Conservation (phyloP, 1,139 yeast genomes). For the Debaryomyces nepalensis region DNA sequence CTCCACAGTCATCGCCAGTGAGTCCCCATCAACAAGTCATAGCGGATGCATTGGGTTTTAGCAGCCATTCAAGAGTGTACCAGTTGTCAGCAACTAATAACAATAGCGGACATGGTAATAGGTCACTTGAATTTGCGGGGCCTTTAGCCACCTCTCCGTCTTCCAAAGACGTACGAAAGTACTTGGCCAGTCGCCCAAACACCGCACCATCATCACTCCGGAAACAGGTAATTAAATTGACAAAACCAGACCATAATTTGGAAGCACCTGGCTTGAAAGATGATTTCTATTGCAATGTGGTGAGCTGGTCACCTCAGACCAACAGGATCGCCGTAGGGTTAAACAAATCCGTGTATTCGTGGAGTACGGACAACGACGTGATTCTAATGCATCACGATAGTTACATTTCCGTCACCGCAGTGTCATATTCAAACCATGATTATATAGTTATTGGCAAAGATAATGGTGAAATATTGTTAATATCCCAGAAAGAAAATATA, state of each 20-base stretch:
- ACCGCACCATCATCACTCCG: constrained; percentile 12
- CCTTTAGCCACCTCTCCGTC: constrained; percentile 22
- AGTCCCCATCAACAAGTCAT: constrained; percentile 26
- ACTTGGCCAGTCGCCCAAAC: constrained; percentile 11
- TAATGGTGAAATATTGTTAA: constrained; percentile 31
- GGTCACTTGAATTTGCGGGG: constrained; percentile 19
- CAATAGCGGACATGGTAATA: constrained; percentile 7
- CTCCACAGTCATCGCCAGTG: constrained; percentile 1
- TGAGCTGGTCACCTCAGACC: constrained; percentile 69
- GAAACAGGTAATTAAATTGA: constrained; percentile 13
- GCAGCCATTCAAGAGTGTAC: constrained; percentile 35
- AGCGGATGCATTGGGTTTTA: constrained; percentile 56
- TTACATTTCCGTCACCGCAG: constrained; percentile 57
- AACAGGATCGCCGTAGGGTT: constrained; percentile 72
- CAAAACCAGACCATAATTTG: constrained; percentile 27
- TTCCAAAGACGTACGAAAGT: constrained; percentile 17
- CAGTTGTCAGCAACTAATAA: constrained; percentile 29
- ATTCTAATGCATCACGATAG: constrained; percentile 24
- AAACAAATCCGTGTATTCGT: constrained; percentile 61
- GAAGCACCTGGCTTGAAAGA: constrained; percentile 79
- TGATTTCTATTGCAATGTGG: constrained; percentile 79
- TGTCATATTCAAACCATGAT: constrained; percentile 56
- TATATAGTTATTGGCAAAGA: constrained; percentile 58
- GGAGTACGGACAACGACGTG: constrained; percentile 64
- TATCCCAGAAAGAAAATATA: constrained; percentile 23